Conservation (phyloP, 164 flowering plant species). For the Umbilicus rupestris region DNA sequence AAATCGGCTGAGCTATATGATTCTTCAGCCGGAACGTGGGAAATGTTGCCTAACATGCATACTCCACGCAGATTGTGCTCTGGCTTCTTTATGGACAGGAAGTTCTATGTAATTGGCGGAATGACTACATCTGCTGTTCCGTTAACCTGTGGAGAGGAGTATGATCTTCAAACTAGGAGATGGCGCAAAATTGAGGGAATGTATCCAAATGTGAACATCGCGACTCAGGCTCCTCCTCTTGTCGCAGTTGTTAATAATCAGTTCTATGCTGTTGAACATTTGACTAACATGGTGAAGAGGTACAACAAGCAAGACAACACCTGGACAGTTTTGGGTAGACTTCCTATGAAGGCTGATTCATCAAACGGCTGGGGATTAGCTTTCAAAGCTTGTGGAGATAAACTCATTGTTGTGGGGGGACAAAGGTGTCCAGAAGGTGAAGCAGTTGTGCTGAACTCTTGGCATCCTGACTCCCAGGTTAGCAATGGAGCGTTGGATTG, state of each 20-base stretch:
- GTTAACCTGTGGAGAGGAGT: constrained; percentile 26
- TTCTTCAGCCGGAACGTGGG: constrained; percentile 18
- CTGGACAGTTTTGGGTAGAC: constrained; percentile 18
- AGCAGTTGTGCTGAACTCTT: constrained; percentile 19
- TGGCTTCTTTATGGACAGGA: constrained; percentile 28
- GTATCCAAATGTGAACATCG: constrained; percentile 18
- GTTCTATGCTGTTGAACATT: constrained; percentile 22
- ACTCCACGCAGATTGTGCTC: constrained; percentile 20
- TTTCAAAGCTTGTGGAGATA: constrained; percentile 21
- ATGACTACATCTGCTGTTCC: constrained; percentile 14
- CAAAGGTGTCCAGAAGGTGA: constrained; percentile 15
- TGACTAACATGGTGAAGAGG: constrained; percentile 20
- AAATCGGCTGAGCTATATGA: constrained; percentile 27
- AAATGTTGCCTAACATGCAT: constrained; percentile 20
- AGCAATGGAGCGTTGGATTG: constrained; percentile 9
- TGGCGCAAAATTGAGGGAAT: constrained; percentile 21
- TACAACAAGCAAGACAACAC: constrained; percentile 21
- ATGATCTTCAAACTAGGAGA: constrained; percentile 15
- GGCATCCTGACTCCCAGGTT: constrained; percentile 14
- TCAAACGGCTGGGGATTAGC: constrained; percentile 29
- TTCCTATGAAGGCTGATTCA: constrained; percentile 23
- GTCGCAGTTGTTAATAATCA: constrained; percentile 29
- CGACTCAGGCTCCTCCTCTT: constrained; percentile 21
- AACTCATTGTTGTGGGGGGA: constrained; percentile 20
- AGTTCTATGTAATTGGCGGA: constrained; percentile 25